These are phyloP conservation scores for Ascochyta rabiei DNA, from an alignment of 2,329 filamentous ascomycete species.

Conservation along the genomic window DNA sequence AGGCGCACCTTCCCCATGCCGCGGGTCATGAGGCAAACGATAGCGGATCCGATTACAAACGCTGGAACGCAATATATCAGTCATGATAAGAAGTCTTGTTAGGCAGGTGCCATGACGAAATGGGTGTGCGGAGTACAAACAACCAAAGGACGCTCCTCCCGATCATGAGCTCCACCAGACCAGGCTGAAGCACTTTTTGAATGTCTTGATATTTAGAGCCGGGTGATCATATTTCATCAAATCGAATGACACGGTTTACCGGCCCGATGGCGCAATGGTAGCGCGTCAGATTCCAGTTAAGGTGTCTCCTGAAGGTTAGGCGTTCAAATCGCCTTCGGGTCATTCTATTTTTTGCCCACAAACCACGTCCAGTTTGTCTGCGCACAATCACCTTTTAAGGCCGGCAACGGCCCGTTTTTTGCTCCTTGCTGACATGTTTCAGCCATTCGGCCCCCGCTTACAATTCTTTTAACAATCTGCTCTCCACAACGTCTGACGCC, in stretches of 20 bases:
- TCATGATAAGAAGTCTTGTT: too few species aligned
- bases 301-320: conserved; percentile 22
- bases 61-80: too few species aligned
- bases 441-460: conserved; percentile 3
- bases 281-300: conserved; percentile 23
- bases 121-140: too few species aligned
- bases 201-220: too few species aligned
- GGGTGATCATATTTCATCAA: too few species aligned
- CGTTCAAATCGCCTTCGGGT: conserved; percentile 22
- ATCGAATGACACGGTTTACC: conserved; percentile 20
- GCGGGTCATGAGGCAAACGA: conserved; percentile 3
- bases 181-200: too few species aligned
- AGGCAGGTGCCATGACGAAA: too few species aligned
- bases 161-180: too few species aligned
- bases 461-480: background rate
- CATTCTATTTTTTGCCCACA: conserved; percentile 11
- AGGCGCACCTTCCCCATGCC: conserved; percentile 3
- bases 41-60: too few species aligned
- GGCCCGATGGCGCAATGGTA: conserved; percentile 24
- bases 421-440: conserved; percentile 7
- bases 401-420: conserved; percentile 9
- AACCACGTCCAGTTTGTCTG: background rate
- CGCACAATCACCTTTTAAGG: background rate
- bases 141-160: too few species aligned
- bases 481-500: conserved; percentile 3